These are phyloP conservation scores for Claviceps africana DNA, from an alignment of 2,329 filamentous ascomycete species.

Conservation along the genomic window DNA sequence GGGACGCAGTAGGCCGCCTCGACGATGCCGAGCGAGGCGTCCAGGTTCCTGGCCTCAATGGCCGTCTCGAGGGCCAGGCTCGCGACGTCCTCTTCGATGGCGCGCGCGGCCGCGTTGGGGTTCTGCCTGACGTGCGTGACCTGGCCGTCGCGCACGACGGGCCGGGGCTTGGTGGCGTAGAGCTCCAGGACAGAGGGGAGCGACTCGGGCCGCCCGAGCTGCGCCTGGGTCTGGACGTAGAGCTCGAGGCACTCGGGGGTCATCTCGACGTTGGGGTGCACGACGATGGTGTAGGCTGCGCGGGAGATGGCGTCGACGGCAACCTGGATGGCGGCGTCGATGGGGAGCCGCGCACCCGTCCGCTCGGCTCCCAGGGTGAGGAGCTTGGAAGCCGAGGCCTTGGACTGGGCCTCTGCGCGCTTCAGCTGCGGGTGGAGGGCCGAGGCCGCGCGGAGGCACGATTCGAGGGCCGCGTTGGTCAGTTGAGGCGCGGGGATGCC, in stretches of 20 bases:
- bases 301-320: slow-evolving; percentile 39
- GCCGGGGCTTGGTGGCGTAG: slow-evolving; percentile 70
- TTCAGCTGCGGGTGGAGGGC: slow-evolving; percentile 27
- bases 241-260: slow-evolving; percentile 54
- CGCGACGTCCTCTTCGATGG: slow-evolving; percentile 57
- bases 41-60: slow-evolving; percentile 64
- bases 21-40: slow-evolving; percentile 62
- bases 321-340: slow-evolving; percentile 25
- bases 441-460: slow-evolving; percentile 31
- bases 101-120: slow-evolving; percentile 54
- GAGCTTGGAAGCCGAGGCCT: slow-evolving; percentile 39
- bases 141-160: slow-evolving; percentile 43
- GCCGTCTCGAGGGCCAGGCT: slow-evolving; percentile 65
- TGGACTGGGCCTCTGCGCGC: slow-evolving; percentile 24
- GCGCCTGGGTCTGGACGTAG: slow-evolving; percentile 65
- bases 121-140: slow-evolving; percentile 49
- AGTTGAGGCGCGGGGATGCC: slow-evolving; percentile 31
- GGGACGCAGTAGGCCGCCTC: slow-evolving; percentile 53
- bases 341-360: slow-evolving; percentile 16
- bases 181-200: slow-evolving; percentile 69
- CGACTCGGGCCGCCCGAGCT: slow-evolving; percentile 58
- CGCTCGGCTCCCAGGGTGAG: slow-evolving; percentile 29
- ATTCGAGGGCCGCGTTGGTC: slow-evolving; percentile 29
- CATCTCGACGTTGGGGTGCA: slow-evolving; percentile 66
- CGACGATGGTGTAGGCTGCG: slow-evolving; percentile 55